phyloP scores from a whole-genome alignment of 768 basidiomycete genomes.

The Cyclocybe aegerita region DNA sequence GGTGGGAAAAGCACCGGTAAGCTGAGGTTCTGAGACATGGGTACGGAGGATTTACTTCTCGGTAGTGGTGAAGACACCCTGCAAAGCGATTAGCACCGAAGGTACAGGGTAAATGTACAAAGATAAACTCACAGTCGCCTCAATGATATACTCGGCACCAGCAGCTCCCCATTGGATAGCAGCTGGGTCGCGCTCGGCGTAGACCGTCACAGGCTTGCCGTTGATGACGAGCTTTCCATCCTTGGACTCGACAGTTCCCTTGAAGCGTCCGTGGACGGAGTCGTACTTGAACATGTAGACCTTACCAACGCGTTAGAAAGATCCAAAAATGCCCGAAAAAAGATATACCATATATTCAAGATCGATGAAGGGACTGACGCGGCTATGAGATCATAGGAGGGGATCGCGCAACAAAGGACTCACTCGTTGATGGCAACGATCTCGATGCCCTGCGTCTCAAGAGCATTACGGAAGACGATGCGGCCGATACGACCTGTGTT shows the following conservation, averaged over 20 bases:
- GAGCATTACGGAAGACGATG: conserved; percentile 95
- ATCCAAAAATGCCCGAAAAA: not conserved
- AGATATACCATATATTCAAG: conserved; percentile 88
- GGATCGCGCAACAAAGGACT: conserved; percentile 26
- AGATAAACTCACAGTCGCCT: conserved; percentile 74
- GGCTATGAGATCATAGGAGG: conserved; percentile 1
- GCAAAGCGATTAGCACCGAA: conserved; percentile 16
- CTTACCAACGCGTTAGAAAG: conserved; percentile 31
- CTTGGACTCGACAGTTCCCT: conserved; percentile 77
- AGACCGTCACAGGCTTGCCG: conserved; percentile 75
- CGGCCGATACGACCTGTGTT: conserved; percentile 94
- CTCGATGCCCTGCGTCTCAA: conserved; percentile 70
- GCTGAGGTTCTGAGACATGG: not conserved
- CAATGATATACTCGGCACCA: conserved; percentile 92
- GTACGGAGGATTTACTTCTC: conserved; percentile 62
- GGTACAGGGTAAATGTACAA: conserved; percentile 6
- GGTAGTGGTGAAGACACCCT: conserved; percentile 96
- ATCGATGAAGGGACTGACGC: conserved; percentile 91
- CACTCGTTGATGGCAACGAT: conserved; percentile 95
- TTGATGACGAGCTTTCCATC: conserved; percentile 90
- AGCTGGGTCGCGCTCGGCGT: conserved; percentile 83
- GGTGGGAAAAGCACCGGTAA: conserved; percentile 10
- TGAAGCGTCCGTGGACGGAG: conserved; percentile 91
- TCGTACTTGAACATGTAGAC: conserved; percentile 99
- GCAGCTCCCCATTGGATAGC: conserved; percentile 79